Evolutionary conservation across 495 filamentous ascomycete genomes (phyloP).

Genomic region (Cladorrhinum samala): DNA sequence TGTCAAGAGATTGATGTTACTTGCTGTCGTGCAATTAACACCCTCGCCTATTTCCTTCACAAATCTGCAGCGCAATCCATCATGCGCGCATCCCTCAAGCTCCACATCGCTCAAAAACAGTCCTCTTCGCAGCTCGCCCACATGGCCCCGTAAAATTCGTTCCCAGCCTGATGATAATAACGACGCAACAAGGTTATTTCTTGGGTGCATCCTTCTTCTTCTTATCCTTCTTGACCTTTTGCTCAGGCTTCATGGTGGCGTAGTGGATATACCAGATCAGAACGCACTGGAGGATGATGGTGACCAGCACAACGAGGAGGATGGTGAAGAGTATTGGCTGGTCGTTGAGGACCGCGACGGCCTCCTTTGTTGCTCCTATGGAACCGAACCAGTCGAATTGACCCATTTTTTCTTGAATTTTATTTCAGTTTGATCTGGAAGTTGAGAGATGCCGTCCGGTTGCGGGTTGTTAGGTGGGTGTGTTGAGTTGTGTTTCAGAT

Average conservation of each 20-base stretch:
- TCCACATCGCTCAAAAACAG: too few relatives aligned
- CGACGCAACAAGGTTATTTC: too few relatives aligned
- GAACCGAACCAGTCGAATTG: constrained; percentile 44
- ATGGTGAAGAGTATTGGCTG: constrained; percentile 47
- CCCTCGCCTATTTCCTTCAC: too few relatives aligned
- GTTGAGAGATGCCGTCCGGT: not conserved
- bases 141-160: too few relatives aligned
- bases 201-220: constrained; percentile 34
- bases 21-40: too few relatives aligned
- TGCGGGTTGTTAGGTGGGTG: not conserved
- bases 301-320: constrained; percentile 41
- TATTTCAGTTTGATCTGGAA: too few relatives aligned
- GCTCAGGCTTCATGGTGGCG: constrained; percentile 47
- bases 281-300: constrained; percentile 33
- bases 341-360: constrained; percentile 48
- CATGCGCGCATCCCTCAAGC: too few relatives aligned
- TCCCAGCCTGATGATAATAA: too few relatives aligned
- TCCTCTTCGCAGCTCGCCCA: too few relatives aligned
- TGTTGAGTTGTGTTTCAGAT: not conserved
- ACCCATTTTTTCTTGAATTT: constrained; percentile 24
- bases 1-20: too few relatives aligned
- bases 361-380: constrained; percentile 43
- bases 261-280: constrained; percentile 47
- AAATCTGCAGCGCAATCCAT: too few relatives aligned
- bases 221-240: constrained; percentile 41